Conservation (phyloP, 2,329 filamentous ascomycete species). For the Lojkania enalia region DNA sequence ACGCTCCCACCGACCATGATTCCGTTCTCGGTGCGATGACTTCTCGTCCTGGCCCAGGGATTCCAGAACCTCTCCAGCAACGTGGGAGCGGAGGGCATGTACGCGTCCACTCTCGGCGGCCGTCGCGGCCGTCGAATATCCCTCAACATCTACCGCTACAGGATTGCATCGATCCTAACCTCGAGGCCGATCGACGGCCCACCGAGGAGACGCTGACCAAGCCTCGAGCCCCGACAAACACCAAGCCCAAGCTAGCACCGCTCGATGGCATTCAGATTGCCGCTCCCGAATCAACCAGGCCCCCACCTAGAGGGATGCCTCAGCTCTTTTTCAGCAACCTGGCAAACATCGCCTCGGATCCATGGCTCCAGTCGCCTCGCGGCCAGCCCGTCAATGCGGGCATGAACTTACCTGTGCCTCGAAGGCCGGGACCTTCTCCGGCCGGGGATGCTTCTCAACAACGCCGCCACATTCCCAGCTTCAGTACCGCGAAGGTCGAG, state of each 20-base stretch:
- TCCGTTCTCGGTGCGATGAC: constrained; percentile 47
- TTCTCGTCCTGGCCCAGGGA: constrained; percentile 48
- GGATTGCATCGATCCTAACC: constrained; percentile 40
- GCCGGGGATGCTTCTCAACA: constrained; percentile 29
- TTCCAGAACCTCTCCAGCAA: constrained; percentile 44
- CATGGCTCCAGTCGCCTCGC: constrained; percentile 24
- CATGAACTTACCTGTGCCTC: constrained; percentile 37
- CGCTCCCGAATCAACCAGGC: constrained; percentile 24
- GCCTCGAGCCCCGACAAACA: constrained; percentile 4
- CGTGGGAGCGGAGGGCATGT: constrained; percentile 32
- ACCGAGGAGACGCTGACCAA: constrained; percentile 23
- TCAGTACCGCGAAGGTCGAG: constrained; percentile 35
- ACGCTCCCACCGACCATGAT: constrained; percentile 43
- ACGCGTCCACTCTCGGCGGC: constrained; percentile 32
- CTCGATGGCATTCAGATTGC: constrained; percentile 25
- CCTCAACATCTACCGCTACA: constrained; percentile 29
- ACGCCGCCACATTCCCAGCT: constrained; percentile 35
- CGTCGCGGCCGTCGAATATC: constrained; percentile 29
- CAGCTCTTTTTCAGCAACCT: constrained; percentile 41
- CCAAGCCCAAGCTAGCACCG: constrained; percentile 15
- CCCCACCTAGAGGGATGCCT: constrained; percentile 38
- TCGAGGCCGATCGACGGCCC: constrained; percentile 33
- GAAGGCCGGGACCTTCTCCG: constrained; percentile 37
- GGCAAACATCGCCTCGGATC: constrained; percentile 21
- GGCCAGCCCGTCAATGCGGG: constrained; percentile 18